Base-by-base conservation (phyloP, 805 yeast species). In the Yarrowia deformans region DNA sequence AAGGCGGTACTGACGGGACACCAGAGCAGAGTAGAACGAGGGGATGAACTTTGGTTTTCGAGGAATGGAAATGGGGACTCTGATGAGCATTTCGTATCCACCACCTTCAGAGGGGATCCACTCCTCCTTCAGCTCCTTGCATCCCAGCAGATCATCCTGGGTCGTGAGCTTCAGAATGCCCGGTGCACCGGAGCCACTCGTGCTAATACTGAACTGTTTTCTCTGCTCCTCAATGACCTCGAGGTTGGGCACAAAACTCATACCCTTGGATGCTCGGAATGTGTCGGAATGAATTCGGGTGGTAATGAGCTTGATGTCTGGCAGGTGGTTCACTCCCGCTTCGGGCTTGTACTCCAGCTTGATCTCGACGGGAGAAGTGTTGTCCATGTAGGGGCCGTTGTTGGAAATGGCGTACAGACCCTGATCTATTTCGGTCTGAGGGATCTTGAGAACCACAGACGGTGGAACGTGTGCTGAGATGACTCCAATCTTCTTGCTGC, bases 341-440 rank as follows among this genome's bases (percentile, higher is more conserved):
- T 63, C 68, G 1, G 68, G 68, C 48, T 39, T 48, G 48, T 23
- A 63, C 39, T 63, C 68, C 58, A 63, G 48, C n/a, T 63, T 63
- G 37, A 63, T 40, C 18, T 63, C 68, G 23, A 63, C 68, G 1
- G 48, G 56, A 13, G 68, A 63, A 1, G 68, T 40, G 56, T 63
- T 63, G 39, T 63, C 56, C 48, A 16, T 23, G 46, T 48, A n/a
- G 18, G 56, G 56, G 37, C 68, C 68, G 29, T 48, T 48, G 48
- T 48, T 63, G 35, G 37, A 23, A 29, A 63, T 39, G 37, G 98
- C 93, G 84, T 95, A 95, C 73, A 95, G 85, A 70, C 96, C 84
- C 83, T 95, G 99, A 78, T 95, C 99, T 75, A 95, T 94, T 71
- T 87, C 74, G 12, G 68, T 63, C 14, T 63, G 68, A 4, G 68